Percentiles rank a stretch among this genome's conserved stretches.
These are phyloP conservation scores for Ceratocystis huliohia DNA, from an alignment of 2,329 filamentous ascomycete species.

Conservation along the genomic window DNA sequence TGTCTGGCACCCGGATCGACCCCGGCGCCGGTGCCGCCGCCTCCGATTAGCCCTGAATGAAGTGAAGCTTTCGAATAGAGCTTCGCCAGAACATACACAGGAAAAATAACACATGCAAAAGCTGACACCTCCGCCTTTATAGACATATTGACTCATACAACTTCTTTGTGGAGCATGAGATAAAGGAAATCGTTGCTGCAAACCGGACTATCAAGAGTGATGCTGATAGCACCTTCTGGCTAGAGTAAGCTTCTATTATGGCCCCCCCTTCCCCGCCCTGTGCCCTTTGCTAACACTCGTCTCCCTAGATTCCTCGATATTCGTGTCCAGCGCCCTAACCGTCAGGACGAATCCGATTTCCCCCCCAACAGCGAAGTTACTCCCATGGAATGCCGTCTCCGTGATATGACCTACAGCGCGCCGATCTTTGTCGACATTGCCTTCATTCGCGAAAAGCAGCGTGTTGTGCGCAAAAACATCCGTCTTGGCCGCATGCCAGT, in stretches of 20 bases:
- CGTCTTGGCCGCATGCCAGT: slow-evolving; percentile 84
- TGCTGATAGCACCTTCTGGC: slow-evolving; percentile 82
- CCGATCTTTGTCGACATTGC: slow-evolving; percentile 87
- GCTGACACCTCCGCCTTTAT: background rate
- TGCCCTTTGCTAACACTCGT: background rate
- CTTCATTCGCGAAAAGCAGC: slow-evolving; percentile 70
- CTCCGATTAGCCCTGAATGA: background rate
- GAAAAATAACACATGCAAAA: background rate
- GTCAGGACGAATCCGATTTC: slow-evolving; percentile 60
- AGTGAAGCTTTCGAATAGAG: no score
- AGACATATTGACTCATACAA: slow-evolving; percentile 95
- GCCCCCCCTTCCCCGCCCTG: background rate
- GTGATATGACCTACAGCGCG: slow-evolving; percentile 96
- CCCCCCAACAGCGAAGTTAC: slow-evolving; percentile 64
- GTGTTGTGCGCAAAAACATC: slow-evolving; percentile 61
- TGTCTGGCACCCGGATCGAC: background rate
- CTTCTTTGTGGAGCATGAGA: slow-evolving; percentile 90
- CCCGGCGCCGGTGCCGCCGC: slow-evolving; percentile 10
- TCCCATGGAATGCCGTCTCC: slow-evolving; percentile 88
- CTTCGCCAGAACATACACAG: no score
- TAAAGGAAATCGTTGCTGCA: slow-evolving; percentile 91
- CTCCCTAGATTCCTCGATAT: slow-evolving; percentile 63
- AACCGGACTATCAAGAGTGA: slow-evolving; percentile 84
- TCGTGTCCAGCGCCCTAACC: slow-evolving; percentile 68
- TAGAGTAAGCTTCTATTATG: slow-evolving; percentile 42